These are phyloP conservation scores for Cryptococcus sp. DNA, from an alignment of 1,284 basidiomycete genomes.

Conservation along the genomic window DNA sequence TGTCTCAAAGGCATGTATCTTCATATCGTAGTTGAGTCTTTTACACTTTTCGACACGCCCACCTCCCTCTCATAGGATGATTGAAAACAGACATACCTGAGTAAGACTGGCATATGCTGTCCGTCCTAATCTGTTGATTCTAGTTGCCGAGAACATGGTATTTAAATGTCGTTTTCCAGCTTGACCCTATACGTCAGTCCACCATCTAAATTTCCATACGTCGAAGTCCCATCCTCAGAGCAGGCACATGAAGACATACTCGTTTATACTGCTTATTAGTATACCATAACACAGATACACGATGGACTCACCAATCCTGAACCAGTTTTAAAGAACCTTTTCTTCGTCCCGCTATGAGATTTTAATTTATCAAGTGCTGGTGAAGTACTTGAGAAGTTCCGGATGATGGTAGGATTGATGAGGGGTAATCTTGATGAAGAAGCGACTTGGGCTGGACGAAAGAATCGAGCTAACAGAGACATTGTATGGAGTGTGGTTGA, in stretches of 20 bases:
- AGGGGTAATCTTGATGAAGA: neutral
- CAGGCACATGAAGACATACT: slow-evolving; percentile 7
- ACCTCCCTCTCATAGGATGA: neutral
- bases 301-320: slow-evolving; percentile 24
- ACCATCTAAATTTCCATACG: neutral
- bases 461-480: neutral
- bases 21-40: no score
- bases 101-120: slow-evolving; percentile 30
- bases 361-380: slow-evolving; percentile 31
- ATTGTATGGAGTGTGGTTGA: no score
- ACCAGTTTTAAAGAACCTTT: slow-evolving; percentile 34
- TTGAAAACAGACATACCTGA: slow-evolving; percentile 18
- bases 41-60: neutral
- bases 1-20: no score
- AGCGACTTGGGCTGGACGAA: slow-evolving; percentile 5
- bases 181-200: slow-evolving; percentile 17
- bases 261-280: slow-evolving; percentile 24
- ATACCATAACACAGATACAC: neutral
- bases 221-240: no score
- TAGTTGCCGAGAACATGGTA: slow-evolving; percentile 28
- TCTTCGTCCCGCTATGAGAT: slow-evolving; percentile 35
- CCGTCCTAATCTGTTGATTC: slow-evolving; percentile 33
- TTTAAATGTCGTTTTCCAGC: slow-evolving; percentile 39
- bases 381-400: no score
- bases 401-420: neutral